These are phyloP conservation scores for Sporothrix sp. DNA, from an alignment of 2,329 filamentous ascomycete genomes.

Conservation along the genomic window DNA sequence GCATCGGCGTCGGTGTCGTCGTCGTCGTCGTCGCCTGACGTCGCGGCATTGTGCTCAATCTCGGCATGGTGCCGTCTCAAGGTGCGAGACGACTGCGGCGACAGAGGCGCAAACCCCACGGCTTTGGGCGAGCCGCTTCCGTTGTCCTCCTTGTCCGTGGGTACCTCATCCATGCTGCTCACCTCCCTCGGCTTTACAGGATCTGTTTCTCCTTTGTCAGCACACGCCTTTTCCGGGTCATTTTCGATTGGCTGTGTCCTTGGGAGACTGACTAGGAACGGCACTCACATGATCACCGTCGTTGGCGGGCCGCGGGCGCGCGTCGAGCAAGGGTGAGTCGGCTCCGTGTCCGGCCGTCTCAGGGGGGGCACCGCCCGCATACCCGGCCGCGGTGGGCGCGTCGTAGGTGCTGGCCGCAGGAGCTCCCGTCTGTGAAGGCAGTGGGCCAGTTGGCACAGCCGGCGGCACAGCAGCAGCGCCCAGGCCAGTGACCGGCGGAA, in stretches of 20 bases:
- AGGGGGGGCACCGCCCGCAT: not conserved
- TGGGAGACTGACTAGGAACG: constrained; percentile 5
- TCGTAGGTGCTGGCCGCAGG: constrained; percentile 15
- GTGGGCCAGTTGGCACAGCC: not conserved
- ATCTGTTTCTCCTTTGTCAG: constrained; percentile 5
- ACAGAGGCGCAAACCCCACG: constrained; percentile 39
- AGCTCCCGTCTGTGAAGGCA: not conserved
- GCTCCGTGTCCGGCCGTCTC: constrained; percentile 9
- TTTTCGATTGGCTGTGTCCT: not conserved
- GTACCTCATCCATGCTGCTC: not conserved
- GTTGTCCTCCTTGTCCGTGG: not conserved
- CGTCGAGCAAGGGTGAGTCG: not conserved
- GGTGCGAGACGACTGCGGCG: constrained; percentile 38
- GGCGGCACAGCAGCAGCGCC: no score
- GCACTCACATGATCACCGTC: constrained; percentile 19
- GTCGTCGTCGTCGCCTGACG: not conserved
- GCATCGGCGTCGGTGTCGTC: no score
- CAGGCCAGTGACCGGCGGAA: no score
- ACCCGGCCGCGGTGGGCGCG: not conserved
- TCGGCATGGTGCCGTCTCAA: constrained; percentile 32
- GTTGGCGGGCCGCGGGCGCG: not conserved
- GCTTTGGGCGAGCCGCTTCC: constrained; percentile 27
- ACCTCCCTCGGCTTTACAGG: no score
- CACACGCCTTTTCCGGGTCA: no score
- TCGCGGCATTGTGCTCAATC: not conserved